phyloP scores from a whole-genome alignment of 768 basidiomycete species.

The Fomitopsis pulvina region DNA sequence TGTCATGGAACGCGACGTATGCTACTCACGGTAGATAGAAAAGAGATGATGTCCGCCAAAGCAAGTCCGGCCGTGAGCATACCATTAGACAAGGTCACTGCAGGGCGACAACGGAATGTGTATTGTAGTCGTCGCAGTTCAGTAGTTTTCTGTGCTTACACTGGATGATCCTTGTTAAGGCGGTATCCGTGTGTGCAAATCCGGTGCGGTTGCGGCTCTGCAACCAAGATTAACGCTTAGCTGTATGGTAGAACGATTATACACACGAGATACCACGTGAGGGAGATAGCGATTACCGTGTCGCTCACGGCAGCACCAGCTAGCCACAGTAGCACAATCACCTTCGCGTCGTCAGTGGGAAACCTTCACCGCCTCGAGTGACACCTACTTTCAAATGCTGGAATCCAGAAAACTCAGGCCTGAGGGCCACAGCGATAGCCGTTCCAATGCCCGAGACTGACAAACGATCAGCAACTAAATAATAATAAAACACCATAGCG shows the following conservation, averaged over 20 bases:
- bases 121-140: background rate
- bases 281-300: conserved; percentile 36
- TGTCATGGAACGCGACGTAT: background rate
- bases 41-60: conserved; percentile 20
- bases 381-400: conserved; percentile 20
- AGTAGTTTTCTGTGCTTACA: conserved; percentile 5
- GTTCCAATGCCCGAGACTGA: conserved; percentile 23
- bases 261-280: conserved; percentile 36
- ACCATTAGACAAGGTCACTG: conserved; percentile 36
- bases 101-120: too few relatives aligned
- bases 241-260: background rate
- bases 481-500: background rate
- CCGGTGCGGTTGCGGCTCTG: conserved; percentile 33
- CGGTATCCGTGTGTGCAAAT: conserved; percentile 30
- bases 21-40: background rate
- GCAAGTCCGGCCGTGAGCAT: conserved; percentile 32
- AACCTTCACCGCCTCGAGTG: background rate
- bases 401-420: conserved; percentile 23
- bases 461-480: background rate
- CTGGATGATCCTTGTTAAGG: conserved; percentile 30
- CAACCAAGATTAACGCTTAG: background rate
- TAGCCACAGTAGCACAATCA: conserved; percentile 36
- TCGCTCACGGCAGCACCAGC: conserved; percentile 38
- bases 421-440: conserved; percentile 23
- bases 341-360: background rate